These are phyloP conservation scores for Fusarium setosum DNA, from an alignment of 2,329 filamentous ascomycete genomes.

Conservation along the genomic window DNA sequence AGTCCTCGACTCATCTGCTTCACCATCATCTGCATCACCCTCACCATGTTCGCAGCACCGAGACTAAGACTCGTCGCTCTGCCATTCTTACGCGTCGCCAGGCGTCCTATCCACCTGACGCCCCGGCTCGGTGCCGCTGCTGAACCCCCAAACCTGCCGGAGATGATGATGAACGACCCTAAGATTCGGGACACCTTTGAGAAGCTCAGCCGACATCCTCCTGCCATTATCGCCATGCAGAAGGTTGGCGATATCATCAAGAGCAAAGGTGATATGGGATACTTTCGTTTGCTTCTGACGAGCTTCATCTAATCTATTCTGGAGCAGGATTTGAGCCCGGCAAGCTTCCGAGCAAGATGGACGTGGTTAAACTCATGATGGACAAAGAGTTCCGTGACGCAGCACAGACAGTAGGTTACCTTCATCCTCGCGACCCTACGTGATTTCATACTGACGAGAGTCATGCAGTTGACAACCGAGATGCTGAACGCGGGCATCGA, in stretches of 20 bases:
- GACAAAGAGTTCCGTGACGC: slow-evolving; percentile 39
- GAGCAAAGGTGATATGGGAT: slow-evolving; percentile 16
- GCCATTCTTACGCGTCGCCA: slow-evolving; percentile 18
- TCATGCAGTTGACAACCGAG: slow-evolving; percentile 25
- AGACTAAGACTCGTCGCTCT: slow-evolving; percentile 15
- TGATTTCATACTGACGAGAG: background rate
- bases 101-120: slow-evolving; percentile 27
- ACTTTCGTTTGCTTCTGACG: background rate
- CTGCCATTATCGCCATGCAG: slow-evolving; percentile 33
- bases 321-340: slow-evolving; percentile 28
- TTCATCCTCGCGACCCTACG: fast-evolving
- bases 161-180: slow-evolving; percentile 38
- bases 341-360: slow-evolving; percentile 37
- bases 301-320: background rate
- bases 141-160: slow-evolving; percentile 27
- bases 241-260: slow-evolving; percentile 33
- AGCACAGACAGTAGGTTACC: slow-evolving; percentile 11
- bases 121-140: slow-evolving; percentile 22
- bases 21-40: background rate
- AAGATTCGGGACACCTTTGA: slow-evolving; percentile 32
- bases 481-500: slow-evolving; percentile 38
- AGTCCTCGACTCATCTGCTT: background rate
- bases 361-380: slow-evolving; percentile 38
- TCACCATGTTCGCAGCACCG: slow-evolving; percentile 31
- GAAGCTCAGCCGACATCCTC: slow-evolving; percentile 35